Evolutionary conservation across 495 filamentous ascomycete genomes (phyloP).

Genomic region (Antarctomyces pellizariae): DNA sequence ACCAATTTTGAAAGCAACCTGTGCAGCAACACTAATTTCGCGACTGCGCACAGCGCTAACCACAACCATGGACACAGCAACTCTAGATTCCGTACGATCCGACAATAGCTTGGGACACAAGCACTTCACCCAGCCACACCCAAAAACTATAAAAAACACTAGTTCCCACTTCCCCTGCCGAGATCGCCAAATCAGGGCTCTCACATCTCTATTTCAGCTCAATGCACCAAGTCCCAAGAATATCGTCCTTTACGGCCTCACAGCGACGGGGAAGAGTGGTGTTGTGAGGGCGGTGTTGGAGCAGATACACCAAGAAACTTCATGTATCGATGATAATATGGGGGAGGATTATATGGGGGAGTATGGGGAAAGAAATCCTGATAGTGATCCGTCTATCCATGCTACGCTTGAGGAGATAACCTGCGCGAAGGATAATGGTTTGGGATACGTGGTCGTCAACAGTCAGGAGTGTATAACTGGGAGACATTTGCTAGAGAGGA

Average conservation of each 20-base stretch:
- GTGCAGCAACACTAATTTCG: no score
- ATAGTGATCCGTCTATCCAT: constrained; percentile 1
- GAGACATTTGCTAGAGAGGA: constrained; percentile 62
- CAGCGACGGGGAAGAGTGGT: constrained; percentile 74
- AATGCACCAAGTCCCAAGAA: constrained; percentile 25
- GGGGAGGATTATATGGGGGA: constrained; percentile 3
- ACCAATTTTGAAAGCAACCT: no score
- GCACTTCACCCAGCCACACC: no score
- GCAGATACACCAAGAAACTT: constrained; percentile 15
- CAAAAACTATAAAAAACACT: no score
- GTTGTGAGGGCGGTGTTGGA: constrained; percentile 40
- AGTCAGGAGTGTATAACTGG: constrained; percentile 74
- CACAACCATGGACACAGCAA: no score
- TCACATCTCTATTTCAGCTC: constrained; percentile 25
- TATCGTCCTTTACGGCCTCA: constrained; percentile 63
- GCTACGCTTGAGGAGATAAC: constrained; percentile 2
- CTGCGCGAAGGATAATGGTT: constrained; percentile 5
- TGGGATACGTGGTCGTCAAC: constrained; percentile 47
- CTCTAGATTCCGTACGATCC: no score
- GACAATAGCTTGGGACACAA: no score
- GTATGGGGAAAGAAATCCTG: not conserved
- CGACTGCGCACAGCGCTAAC: no score
- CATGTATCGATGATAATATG: constrained; percentile 1
- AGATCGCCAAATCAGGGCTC: constrained; percentile 35
- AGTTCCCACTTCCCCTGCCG: constrained; percentile 31